Evolutionary conservation across 768 basidiomycete genomes (phyloP), one percentile per base, ranked within the genome.

Genomic region (Sarcomyxa edulis): DNA sequence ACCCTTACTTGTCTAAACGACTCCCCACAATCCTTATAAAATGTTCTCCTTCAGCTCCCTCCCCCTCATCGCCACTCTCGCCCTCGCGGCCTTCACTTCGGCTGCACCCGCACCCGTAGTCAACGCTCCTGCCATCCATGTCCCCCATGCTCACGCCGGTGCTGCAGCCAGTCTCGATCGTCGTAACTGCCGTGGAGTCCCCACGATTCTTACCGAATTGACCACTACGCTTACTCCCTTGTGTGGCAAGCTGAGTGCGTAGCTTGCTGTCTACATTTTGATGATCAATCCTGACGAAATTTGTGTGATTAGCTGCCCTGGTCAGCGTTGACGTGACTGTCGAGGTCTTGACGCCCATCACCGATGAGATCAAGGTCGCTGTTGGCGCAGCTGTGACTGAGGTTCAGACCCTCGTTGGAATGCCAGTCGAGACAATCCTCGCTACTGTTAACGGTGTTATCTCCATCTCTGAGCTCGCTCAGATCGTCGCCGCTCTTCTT

Each of bases 11-110:
- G 38, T 15, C 33, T 30, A 27, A 32, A 30, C 23, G 25, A 34
- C 20, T 37, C 31, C 16, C 27, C 24, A 47, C 52, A 46, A 19
- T 54, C 52, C 5, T 54, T 52, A 30, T 39, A 39, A 32, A 48
- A 59, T 59, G 57, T 47, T 45, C 45, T 48, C 41, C 37, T 51
- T 55, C 48, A 44, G 38, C 30, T 32, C 47, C 15, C 36, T 56
- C 38, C 30, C 57, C 33, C 25, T 49, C 44, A 16, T 57, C 42
- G 35, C 49, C 37, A 45, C 52, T 33, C 6, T 53, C 12, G 50
- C 50, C 24, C 49, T 42, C 37, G 50, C 55, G 12, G 38, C 42
- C 6, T 32, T 49, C 45, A 32, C 43, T 10, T 42, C 46, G 8
- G 38, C 50, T 23, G 48, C 46, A 9, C 48, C 50, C 26, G 24